Conservation (phyloP, 2,329 filamentous ascomycete genomes). For the Amauroascus niger region DNA sequence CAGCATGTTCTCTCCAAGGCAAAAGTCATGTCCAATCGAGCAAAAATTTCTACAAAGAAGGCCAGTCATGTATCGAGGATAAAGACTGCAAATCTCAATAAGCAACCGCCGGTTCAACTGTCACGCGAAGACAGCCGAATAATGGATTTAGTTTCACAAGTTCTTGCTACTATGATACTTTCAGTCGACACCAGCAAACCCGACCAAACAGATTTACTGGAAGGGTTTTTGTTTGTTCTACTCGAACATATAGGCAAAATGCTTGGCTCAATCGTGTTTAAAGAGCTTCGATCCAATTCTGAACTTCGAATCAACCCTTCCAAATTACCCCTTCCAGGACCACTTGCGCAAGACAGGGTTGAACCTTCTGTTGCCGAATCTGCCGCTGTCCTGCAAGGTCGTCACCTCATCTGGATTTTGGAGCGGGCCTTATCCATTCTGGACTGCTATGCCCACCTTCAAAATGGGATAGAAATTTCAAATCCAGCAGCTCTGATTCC, state of each 20-base stretch:
- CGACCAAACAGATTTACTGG: constrained; percentile 30
- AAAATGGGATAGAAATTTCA: background rate
- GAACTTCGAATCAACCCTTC: constrained; percentile 20
- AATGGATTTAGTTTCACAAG: constrained; percentile 19
- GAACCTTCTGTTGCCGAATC: constrained; percentile 19
- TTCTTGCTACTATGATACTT: constrained; percentile 26
- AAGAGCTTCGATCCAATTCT: constrained; percentile 25
- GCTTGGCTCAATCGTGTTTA: constrained; percentile 34
- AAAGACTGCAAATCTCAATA: constrained; percentile 10
- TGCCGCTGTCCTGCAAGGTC: constrained; percentile 28
- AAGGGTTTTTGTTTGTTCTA: constrained; percentile 34
- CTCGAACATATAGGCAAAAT: constrained; percentile 34
- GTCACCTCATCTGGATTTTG: constrained; percentile 30
- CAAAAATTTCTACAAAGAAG: constrained; percentile 13
- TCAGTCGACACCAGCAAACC: constrained; percentile 22
- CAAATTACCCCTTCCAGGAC: constrained; percentile 27
- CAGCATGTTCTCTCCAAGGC: constrained; percentile 21
- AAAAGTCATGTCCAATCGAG: background rate
- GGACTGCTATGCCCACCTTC: background rate
- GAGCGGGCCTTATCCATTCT: constrained; percentile 25
- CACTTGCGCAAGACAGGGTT: constrained; percentile 21
- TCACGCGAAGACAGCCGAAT: constrained; percentile 15
- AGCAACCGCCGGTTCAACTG: background rate
- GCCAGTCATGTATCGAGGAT: constrained; percentile 14
- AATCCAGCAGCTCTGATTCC: background rate